Conservation (phyloP, 495 filamentous ascomycete species). For the Hypoxylon trugodes region DNA sequence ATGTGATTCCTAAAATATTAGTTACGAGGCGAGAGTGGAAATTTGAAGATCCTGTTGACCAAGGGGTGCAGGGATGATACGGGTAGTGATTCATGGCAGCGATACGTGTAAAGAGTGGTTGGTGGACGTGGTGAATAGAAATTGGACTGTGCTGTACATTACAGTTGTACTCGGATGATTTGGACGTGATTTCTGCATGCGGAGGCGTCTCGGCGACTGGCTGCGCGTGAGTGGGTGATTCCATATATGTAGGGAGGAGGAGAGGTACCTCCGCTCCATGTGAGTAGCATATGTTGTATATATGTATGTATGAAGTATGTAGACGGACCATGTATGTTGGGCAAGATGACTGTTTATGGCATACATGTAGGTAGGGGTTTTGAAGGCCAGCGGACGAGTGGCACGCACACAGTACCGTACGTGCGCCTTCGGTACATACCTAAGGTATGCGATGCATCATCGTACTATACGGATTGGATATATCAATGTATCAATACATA, state of each 20-base stretch:
- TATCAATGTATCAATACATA: too few species aligned
- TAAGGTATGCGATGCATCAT: too few species aligned
- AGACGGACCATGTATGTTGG: background rate
- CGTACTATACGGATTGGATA: too few species aligned
- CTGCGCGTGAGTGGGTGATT: slow-evolving; percentile 24
- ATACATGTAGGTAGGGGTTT: too few species aligned
- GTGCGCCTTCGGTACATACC: too few species aligned
- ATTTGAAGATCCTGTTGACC: slow-evolving; percentile 19
- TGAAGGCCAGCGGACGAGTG: too few species aligned
- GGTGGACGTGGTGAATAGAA: slow-evolving; percentile 29
- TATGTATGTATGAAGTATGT: background rate
- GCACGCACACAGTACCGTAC: too few species aligned
- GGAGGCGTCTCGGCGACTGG: slow-evolving; percentile 32
- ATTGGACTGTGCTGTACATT: slow-evolving; percentile 38
- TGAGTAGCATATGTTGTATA: background rate
- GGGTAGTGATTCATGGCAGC: slow-evolving; percentile 34
- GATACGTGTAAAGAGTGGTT: slow-evolving; percentile 43
- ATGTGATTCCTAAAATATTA: background rate
- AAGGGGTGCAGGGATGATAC: slow-evolving; percentile 31
- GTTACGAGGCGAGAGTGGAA: slow-evolving; percentile 14
- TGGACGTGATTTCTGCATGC: slow-evolving; percentile 40
- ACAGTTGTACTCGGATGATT: slow-evolving; percentile 44
- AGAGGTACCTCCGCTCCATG: background rate
- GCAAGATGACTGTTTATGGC: too few species aligned
- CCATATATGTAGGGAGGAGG: background rate